These are phyloP conservation scores for Torulaspora maleeae DNA, from an alignment of 805 yeast species.

Conservation along the genomic window DNA sequence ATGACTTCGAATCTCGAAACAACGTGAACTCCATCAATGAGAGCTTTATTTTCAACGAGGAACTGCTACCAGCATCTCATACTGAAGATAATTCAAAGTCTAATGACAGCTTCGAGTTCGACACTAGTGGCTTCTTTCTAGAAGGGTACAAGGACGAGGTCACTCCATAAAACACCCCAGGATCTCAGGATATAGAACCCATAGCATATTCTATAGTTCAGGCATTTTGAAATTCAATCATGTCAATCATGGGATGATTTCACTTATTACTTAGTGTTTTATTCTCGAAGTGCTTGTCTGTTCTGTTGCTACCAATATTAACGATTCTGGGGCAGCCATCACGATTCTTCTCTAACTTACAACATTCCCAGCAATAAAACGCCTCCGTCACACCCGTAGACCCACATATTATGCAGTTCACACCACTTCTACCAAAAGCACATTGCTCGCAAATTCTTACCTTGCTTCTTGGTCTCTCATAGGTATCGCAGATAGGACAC, in stretches of 20 bases:
- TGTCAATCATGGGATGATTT: not conserved
- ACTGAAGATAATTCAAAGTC: constrained; percentile 5
- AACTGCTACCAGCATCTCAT: constrained; percentile 11
- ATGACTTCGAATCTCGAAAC: constrained; percentile 1
- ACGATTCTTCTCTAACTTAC: constrained; percentile 67
- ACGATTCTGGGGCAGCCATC: constrained; percentile 90
- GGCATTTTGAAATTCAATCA: not conserved
- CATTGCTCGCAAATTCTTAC: constrained; percentile 84
- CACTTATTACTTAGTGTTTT: constrained; percentile 31
- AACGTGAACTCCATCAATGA: constrained; percentile 16
- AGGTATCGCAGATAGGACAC: constrained; percentile 87
- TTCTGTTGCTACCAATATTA: constrained; percentile 72
- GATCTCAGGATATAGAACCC: not conserved
- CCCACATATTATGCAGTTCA: constrained; percentile 77
- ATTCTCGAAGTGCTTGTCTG: constrained; percentile 61
- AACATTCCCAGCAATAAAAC: constrained; percentile 82
- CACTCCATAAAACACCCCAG: not conserved
- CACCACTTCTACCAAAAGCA: constrained; percentile 60
- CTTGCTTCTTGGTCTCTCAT: constrained; percentile 60
- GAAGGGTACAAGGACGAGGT: not conserved
- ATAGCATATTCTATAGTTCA: not conserved
- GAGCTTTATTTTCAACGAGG: constrained; percentile 23
- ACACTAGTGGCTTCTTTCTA: not conserved
- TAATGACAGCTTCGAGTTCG: not conserved
- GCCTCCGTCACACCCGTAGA: constrained; percentile 59